Evolutionary conservation across 495 filamentous ascomycete species (phyloP).

Genomic region (Paragyromitra xinjiangensis): DNA sequence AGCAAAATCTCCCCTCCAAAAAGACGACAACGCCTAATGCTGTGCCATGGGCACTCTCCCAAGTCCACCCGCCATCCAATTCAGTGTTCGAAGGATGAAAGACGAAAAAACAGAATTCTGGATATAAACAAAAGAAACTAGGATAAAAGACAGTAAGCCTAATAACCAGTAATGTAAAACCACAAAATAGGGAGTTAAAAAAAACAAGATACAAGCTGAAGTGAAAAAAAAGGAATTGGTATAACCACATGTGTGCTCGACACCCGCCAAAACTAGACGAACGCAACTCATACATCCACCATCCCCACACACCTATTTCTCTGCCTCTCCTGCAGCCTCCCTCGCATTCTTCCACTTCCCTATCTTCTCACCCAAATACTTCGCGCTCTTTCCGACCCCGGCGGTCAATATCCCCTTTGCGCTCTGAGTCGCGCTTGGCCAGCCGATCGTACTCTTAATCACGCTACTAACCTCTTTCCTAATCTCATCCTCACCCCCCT

Average conservation of each 20-base stretch:
- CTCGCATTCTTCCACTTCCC: conserved; percentile 69
- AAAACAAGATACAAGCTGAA: background rate
- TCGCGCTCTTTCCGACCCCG: conserved; percentile 72
- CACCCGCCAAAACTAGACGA: background rate
- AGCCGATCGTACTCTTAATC: conserved; percentile 85
- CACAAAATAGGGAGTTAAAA: background rate
- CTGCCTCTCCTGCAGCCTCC: conserved; percentile 35
- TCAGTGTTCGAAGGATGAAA: background rate
- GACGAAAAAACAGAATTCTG: background rate
- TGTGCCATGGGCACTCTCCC: background rate
- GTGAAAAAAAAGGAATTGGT: background rate
- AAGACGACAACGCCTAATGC: conserved; percentile 9
- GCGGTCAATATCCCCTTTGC: conserved; percentile 81
- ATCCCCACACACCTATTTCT: background rate
- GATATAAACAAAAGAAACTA: background rate
- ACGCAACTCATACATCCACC: background rate
- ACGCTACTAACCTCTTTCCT: conserved; percentile 72
- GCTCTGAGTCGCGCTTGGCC: conserved; percentile 87
- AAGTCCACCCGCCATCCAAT: conserved; percentile 5
- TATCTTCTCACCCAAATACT: conserved; percentile 85
- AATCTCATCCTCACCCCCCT: conserved; percentile 70
- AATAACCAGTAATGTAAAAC: background rate
- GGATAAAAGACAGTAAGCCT: background rate
- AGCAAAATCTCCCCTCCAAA: background rate
- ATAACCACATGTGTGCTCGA: background rate